phyloP scores from a whole-genome alignment of 192 early-diverging fungal species.

The Entomortierella parvispora region DNA sequence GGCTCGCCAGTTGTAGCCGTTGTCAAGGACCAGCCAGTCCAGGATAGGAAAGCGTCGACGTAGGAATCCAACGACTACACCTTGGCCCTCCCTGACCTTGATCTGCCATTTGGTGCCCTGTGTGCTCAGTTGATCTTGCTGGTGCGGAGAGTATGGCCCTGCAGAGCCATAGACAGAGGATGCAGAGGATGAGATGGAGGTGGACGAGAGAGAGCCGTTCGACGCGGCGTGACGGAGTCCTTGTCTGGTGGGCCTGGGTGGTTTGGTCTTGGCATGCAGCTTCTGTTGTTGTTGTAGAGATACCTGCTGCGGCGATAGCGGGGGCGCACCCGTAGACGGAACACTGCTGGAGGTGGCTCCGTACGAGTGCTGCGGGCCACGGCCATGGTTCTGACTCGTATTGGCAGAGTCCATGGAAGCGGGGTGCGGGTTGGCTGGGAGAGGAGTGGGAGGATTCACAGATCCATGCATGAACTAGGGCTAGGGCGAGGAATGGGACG shows the following conservation, averaged over 20 bases:
- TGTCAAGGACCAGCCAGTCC: conserved; percentile 29
- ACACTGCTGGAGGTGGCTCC: neutral
- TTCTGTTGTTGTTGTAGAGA: neutral
- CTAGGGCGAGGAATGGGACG: neutral
- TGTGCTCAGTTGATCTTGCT: conserved; percentile 2
- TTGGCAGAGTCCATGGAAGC: too few relatives aligned
- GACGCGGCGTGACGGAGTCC: neutral
- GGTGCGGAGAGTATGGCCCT: neutral
- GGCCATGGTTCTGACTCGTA: neutral
- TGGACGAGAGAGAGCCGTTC: conserved; percentile 1
- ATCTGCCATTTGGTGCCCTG: conserved; percentile 6
- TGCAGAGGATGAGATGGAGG: neutral
- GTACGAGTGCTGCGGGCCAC: neutral
- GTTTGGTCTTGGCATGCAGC: conserved; percentile 5
- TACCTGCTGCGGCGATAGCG: neutral
- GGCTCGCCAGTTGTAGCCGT: conserved; percentile 41
- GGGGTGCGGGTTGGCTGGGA: too few relatives aligned
- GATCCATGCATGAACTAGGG: neutral
- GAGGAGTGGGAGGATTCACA: too few relatives aligned
- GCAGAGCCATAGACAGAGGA: neutral
- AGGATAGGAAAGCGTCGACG: conserved; percentile 29
- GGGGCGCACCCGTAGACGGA: neutral
- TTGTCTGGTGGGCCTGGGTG: conserved; percentile 1
- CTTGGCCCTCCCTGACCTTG: neutral
- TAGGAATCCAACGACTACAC: neutral